These are phyloP conservation scores for Talaromyces amestolkiae DNA, from an alignment of 2,329 filamentous ascomycete species.

Conservation along the genomic window DNA sequence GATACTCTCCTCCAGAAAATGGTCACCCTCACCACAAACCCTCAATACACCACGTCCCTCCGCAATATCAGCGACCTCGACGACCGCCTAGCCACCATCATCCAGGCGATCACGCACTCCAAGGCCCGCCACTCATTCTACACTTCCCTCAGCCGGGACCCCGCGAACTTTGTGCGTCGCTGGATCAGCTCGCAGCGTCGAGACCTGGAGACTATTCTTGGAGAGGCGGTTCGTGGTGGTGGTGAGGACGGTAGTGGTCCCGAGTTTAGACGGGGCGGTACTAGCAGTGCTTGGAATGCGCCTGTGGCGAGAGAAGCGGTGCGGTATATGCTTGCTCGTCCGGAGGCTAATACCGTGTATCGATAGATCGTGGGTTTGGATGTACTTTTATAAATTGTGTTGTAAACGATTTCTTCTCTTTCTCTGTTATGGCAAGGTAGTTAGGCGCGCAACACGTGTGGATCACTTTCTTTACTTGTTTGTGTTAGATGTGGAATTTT, in stretches of 20 bases:
- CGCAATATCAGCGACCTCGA: slow-evolving; percentile 75
- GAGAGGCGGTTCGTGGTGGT: slow-evolving; percentile 65
- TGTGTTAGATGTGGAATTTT: neutral
- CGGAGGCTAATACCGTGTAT: slow-evolving; percentile 30
- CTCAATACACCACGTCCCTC: slow-evolving; percentile 68
- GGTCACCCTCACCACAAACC: slow-evolving; percentile 64
- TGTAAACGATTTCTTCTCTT: neutral
- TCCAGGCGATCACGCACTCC: slow-evolving; percentile 78
- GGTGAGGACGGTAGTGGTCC: slow-evolving; percentile 54
- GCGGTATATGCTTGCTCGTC: slow-evolving; percentile 58
- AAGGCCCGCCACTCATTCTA: slow-evolving; percentile 92
- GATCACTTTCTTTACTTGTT: neutral
- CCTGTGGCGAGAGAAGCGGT: slow-evolving; percentile 62
- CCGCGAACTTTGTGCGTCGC: slow-evolving; percentile 75
- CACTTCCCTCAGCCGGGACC: slow-evolving; percentile 72
- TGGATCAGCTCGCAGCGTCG: slow-evolving; percentile 92
- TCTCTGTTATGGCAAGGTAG: slow-evolving; percentile 6
- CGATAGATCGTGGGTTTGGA: slow-evolving; percentile 7
- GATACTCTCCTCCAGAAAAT: slow-evolving; percentile 73
- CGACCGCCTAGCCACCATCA: slow-evolving; percentile 76
- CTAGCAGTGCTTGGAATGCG: slow-evolving; percentile 62
- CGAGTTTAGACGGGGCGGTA: slow-evolving; percentile 50
- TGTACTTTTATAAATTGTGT: slow-evolving; percentile 2
- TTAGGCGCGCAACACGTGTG: slow-evolving; percentile 6
- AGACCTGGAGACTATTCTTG: slow-evolving; percentile 83